Base-by-base conservation (phyloP, 2,329 filamentous ascomycete species). In the Botrytis medusae region DNA sequence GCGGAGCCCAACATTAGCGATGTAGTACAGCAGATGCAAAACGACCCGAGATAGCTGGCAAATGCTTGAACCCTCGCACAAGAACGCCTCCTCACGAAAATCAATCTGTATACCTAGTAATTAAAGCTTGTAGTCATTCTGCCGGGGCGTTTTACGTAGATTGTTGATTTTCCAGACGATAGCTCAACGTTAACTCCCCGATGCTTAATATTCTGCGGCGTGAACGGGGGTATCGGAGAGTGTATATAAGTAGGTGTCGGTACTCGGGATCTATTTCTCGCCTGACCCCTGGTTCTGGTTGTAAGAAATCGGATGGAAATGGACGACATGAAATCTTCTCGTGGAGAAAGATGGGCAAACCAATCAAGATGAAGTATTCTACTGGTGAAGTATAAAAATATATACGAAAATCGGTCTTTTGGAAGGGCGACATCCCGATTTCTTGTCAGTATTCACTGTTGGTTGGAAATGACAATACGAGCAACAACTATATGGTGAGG, bases 61-160 rank as follows among this genome's bases (percentile, higher is more conserved):
- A 37, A 67, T 16, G 44, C 22, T 25, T 51, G 1, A 48, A 25
- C 9, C 29, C 12, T 48, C 29, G 29, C 34, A 63, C 64, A 40
- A 12, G n/a, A 67, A 67, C 32, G 64, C 64, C 64, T 67, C 25
- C 25, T 7, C 25, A 67, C 64, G 64, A 67, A 67, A 54, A 40
- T 54, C 16, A 40, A 40, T n/a, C 25, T 37, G 29, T 16, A 25
- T 5, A 37, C 34, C 22, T 46, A 29, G 22, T 44, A 1, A n/a
- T 7, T 8, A 54, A 22, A 29, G 18, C 20, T 34, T 22, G 2
- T 20, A 25, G 20, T 9, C n/a, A 32, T 16, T 20, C n/a, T 14
- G 18, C 4, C 34, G 40, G 5, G 34, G 59, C 59, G 22, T 61
- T 40, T 37, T n/a, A 14, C 34, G 20, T 25, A 37, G 8, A 18